These are phyloP conservation scores for Crithidia acanthocephali DNA, from an alignment of 208 protist species.

Conservation along the genomic window DNA sequence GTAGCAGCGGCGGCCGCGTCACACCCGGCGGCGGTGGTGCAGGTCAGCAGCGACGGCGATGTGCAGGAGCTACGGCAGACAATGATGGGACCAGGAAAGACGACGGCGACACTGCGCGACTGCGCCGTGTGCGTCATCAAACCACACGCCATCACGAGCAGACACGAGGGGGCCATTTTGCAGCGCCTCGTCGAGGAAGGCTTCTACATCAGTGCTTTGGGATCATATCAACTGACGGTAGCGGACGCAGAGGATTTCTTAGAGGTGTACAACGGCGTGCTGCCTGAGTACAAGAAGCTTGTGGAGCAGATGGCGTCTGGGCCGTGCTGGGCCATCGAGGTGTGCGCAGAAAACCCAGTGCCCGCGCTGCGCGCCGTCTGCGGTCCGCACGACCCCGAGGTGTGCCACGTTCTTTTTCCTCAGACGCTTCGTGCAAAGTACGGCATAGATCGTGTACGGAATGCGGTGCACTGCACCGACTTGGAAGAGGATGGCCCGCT, in stretches of 20 bases:
- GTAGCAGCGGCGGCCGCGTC: slow-evolving; percentile 27
- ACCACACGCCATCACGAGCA: slow-evolving; percentile 93
- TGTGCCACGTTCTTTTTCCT: slow-evolving; percentile 92
- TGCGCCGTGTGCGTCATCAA: slow-evolving; percentile 96
- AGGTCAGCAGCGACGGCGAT: slow-evolving; percentile 49
- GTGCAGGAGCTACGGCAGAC: slow-evolving; percentile 35
- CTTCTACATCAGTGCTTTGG: slow-evolving; percentile 93
- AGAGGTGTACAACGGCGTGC: slow-evolving; percentile 97
- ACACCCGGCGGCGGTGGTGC: slow-evolving; percentile 42
- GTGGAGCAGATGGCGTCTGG: slow-evolving; percentile 93
- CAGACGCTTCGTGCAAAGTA: slow-evolving; percentile 93
- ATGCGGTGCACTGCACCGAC: slow-evolving; percentile 97
- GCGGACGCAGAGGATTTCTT: slow-evolving; percentile 96
- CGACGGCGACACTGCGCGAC: slow-evolving; percentile 85
- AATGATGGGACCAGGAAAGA: slow-evolving; percentile 63
- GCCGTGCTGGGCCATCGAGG: slow-evolving; percentile 88
- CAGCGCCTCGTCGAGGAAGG: slow-evolving; percentile 90
- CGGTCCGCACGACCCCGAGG: slow-evolving; percentile 91
- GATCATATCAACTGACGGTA: slow-evolving; percentile 88
- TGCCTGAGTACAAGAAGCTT: slow-evolving; percentile 94
- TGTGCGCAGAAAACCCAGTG: slow-evolving; percentile 89
- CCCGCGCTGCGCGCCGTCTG: slow-evolving; percentile 83
- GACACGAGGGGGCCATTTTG: slow-evolving; percentile 90
- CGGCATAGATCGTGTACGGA: slow-evolving; percentile 87
- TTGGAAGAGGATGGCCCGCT: slow-evolving; percentile 95